A percentile compares a stretch with the other conserved stretches of the same genome.
These are phyloP conservation scores for Phytophthora idaei DNA, from an alignment of 352 stramenopile species.

Conservation along the genomic window DNA sequence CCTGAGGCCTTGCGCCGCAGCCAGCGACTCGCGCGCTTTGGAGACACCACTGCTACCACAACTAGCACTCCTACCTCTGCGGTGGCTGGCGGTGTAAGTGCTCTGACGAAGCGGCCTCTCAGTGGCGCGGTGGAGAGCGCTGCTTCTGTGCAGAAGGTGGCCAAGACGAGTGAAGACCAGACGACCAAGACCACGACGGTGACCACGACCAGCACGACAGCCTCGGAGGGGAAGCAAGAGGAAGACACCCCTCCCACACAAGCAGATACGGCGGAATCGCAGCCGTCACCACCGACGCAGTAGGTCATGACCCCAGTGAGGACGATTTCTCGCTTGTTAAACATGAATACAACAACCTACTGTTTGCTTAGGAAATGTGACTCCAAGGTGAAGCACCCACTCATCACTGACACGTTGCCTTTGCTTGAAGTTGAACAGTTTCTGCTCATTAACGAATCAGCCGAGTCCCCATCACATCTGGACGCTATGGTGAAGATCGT, in stretches of 20 bases:
- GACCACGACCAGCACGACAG: conserved; percentile 19
- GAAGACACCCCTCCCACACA: conserved; percentile 32
- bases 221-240: conserved; percentile 40
- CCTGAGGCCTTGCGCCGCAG: conserved; percentile 50
- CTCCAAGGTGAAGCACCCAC: neutral
- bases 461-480: conserved; percentile 3
- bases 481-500: conserved; percentile 57
- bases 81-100: conserved; percentile 12
- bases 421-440: conserved; percentile 15
- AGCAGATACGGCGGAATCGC: conserved; percentile 27
- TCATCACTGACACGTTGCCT: conserved; percentile 3
- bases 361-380: conserved; percentile 15
- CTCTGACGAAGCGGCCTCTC: conserved; percentile 44
- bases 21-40: conserved; percentile 58
- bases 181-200: conserved; percentile 31
- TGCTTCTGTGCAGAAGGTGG: conserved; percentile 42
- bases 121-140: conserved; percentile 33
- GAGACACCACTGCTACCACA: conserved; percentile 16
- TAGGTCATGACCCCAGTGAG: conserved; percentile 15
- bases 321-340: conserved; percentile 18
- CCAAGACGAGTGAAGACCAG: conserved; percentile 49
- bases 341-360: conserved; percentile 28
- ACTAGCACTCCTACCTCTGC: conserved; percentile 9
- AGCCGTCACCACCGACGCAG: conserved; percentile 28
- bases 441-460: conserved; percentile 11